These are phyloP conservation scores for Zymoseptoria crescenta DNA, from an alignment of 2,329 filamentous ascomycete genomes.

Conservation along the genomic window DNA sequence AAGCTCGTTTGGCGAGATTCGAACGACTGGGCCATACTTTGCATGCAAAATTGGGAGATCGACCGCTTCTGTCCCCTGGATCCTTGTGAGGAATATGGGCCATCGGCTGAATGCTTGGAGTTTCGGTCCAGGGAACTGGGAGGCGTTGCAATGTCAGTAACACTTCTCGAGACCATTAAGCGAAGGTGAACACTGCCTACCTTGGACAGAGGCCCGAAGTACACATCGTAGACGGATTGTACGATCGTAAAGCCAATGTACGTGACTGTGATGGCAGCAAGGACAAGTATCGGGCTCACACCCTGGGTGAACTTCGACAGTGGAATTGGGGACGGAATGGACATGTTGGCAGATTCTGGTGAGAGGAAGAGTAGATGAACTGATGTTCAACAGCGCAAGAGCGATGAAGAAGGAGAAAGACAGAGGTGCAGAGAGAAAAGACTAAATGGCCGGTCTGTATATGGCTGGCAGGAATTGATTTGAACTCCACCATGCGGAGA, in stretches of 20 bases:
- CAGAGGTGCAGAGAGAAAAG: background rate
- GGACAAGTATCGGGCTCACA: background rate
- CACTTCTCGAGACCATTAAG: background rate
- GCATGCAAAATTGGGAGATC: slow-evolving; percentile 24
- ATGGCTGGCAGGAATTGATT: background rate
- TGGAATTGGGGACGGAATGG: too few species aligned
- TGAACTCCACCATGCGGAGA: background rate
- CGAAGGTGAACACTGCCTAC: background rate
- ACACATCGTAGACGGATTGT: slow-evolving; percentile 31
- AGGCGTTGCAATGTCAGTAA: background rate
- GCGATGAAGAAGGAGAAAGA: background rate
- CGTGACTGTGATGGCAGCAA: background rate
- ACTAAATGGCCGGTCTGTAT: background rate
- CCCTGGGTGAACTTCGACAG: background rate
- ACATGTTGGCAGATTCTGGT: background rate
- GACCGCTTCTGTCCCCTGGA: slow-evolving; percentile 13
- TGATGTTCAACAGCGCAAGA: background rate
- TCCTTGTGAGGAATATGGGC: slow-evolving; percentile 12
- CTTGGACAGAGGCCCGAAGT: slow-evolving; percentile 34
- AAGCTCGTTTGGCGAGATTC: slow-evolving; percentile 34
- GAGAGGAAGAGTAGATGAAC: background rate
- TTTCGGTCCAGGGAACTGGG: slow-evolving; percentile 37
- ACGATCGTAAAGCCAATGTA: background rate
- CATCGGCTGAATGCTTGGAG: slow-evolving; percentile 15
- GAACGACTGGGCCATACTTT: slow-evolving; percentile 33